Evolutionary conservation across 306 rosid species (phyloP).

Genomic region (Herpetospermum pedunculosum): DNA sequence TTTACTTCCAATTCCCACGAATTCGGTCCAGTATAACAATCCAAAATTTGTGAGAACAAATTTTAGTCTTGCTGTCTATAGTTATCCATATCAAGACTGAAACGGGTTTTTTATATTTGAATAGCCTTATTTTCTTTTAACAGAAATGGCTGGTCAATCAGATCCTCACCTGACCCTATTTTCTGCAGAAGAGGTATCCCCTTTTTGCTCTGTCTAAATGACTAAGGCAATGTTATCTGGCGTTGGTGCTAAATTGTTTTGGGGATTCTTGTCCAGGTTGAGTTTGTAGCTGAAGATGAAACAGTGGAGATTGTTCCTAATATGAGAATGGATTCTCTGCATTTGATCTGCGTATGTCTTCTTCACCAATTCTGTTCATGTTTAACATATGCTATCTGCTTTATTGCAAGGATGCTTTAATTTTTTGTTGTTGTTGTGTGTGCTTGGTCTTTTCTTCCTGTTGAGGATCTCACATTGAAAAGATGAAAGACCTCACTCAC

Average conservation of each 20-base stretch:
- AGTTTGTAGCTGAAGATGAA: slow-evolving; percentile 83
- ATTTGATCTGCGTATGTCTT: slow-evolving; percentile 45
- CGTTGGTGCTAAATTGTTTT: background rate
- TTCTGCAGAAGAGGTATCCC: slow-evolving; percentile 36
- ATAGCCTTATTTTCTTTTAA: background rate
- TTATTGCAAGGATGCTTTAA: background rate
- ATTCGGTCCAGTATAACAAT: background rate
- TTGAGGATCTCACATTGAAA: too few relatives aligned
- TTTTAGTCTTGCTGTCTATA: background rate
- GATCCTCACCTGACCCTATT: slow-evolving; percentile 22
- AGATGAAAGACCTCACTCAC: too few relatives aligned
- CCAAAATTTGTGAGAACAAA: background rate
- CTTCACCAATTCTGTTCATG: too few relatives aligned
- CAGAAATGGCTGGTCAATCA: slow-evolving; percentile 36
- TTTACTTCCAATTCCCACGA: background rate
- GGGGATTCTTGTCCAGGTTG: slow-evolving; percentile 33
- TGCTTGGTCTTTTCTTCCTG: background rate
- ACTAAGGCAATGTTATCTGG: background rate
- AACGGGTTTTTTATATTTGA: background rate
- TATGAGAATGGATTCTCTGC: slow-evolving; percentile 72
- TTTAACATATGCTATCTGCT: background rate
- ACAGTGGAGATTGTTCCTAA: slow-evolving; percentile 66
- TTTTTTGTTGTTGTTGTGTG: background rate
- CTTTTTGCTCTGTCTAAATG: background rate
- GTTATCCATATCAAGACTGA: background rate